These are phyloP conservation scores for Paecilomyces variotii DNA, from an alignment of 2,329 filamentous ascomycete genomes.

Conservation along the genomic window DNA sequence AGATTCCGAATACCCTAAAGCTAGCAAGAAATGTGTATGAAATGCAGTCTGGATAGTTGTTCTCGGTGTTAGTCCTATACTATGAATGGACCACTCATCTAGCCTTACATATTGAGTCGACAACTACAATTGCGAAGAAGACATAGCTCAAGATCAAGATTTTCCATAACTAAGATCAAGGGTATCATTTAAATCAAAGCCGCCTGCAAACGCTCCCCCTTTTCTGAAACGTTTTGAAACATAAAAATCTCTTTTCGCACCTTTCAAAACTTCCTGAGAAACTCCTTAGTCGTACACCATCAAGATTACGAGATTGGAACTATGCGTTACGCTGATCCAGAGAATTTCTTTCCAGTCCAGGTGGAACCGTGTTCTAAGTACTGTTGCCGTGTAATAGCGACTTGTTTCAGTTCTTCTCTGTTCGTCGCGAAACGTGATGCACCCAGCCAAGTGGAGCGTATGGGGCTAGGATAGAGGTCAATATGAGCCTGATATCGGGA, in stretches of 20 bases:
- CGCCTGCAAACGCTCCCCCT: not conserved
- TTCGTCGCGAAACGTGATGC: conserved; percentile 70
- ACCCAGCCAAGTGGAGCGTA: conserved; percentile 77
- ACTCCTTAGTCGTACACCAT: not conserved
- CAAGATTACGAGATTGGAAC: not conserved
- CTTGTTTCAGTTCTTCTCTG: conserved; percentile 52
- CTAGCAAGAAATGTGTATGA: not conserved
- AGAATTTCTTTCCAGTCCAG: conserved; percentile 69
- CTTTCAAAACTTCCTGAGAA: not conserved
- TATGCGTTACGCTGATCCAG: conserved; percentile 16
- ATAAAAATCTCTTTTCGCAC: not conserved
- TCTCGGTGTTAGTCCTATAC: not conserved
- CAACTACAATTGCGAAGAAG: not conserved
- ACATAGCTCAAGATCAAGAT: not conserved
- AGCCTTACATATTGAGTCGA: not conserved
- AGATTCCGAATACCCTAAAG: not conserved
- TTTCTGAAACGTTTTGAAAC: not conserved
- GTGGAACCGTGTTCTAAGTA: conserved; percentile 77
- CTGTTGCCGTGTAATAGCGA: conserved; percentile 77
- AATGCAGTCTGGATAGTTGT: not conserved
- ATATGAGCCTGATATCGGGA: conserved; percentile 1
- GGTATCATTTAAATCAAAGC: conserved; percentile 3
- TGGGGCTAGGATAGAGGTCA: conserved; percentile 42
- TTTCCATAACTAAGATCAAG: not conserved
- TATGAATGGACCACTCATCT: not conserved